These are phyloP conservation scores for Ehretia macrophylla DNA, from an alignment of 257 asterid species.

Conservation along the genomic window DNA sequence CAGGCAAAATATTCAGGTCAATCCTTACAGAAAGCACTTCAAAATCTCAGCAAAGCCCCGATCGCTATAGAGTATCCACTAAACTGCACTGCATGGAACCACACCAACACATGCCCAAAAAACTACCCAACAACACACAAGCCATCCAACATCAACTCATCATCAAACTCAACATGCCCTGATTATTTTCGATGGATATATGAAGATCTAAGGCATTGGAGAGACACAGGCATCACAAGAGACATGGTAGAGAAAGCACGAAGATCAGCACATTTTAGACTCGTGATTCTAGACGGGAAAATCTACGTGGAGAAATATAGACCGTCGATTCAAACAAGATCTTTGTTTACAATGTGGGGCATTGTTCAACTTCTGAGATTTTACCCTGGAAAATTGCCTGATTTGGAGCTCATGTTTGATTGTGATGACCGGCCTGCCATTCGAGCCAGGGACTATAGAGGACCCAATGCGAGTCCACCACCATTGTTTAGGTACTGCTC, in stretches of 20 bases:
- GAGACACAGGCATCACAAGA: constrained; percentile 23
- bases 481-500: constrained; percentile 83
- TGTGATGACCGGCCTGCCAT: constrained; percentile 25
- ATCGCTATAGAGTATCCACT: constrained; percentile 12
- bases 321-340: constrained; percentile 9
- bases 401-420: constrained; percentile 30
- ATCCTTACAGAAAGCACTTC: constrained; percentile 2
- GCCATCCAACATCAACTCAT: constrained; percentile 1
- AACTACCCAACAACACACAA: constrained; percentile 24
- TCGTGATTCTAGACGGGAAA: constrained; percentile 27
- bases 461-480: constrained; percentile 39
- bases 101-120: constrained; percentile 18
- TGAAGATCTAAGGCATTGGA: constrained; percentile 34
- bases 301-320: constrained; percentile 17
- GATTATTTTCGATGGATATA: constrained; percentile 32
- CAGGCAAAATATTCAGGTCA: constrained; percentile 18
- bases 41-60: not conserved
- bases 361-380: constrained; percentile 22
- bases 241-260: constrained; percentile 25
- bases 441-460: constrained; percentile 16
- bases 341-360: constrained; percentile 27
- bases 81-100: constrained; percentile 30
- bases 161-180: constrained; percentile 22
- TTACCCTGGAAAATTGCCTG: constrained; percentile 36
- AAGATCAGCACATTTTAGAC: constrained; percentile 18